Evolutionary conservation across 2,329 filamentous ascomycete species (phyloP).

Genomic region (Apiospora koreana): DNA sequence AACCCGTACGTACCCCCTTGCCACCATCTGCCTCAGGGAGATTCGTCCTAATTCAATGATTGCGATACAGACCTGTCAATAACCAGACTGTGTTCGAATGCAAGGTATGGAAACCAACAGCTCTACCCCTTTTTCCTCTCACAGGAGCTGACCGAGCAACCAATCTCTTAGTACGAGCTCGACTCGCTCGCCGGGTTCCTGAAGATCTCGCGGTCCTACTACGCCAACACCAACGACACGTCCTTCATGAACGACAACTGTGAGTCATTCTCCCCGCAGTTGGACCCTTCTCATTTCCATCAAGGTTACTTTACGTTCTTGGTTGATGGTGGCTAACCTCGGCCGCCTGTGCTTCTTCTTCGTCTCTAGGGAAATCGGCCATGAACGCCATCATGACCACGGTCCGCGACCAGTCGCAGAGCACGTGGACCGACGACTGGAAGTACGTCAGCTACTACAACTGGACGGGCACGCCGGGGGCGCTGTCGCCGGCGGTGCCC

Average conservation of each 20-base stretch:
- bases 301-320: too few species aligned
- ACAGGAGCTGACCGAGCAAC: not conserved
- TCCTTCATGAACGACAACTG: slow-evolving; percentile 13
- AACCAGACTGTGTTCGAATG: slow-evolving; percentile 12
- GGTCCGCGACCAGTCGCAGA: slow-evolving; percentile 11
- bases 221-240: slow-evolving; percentile 7
- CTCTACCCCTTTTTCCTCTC: not conserved
- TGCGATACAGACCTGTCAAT: not conserved
- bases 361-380: slow-evolving; percentile 9
- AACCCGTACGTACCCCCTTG: not conserved
- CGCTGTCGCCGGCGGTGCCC: slow-evolving; percentile 4
- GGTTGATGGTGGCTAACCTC: too few species aligned
- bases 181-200: slow-evolving; percentile 9
- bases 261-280: not conserved
- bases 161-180: not conserved
- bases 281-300: too few species aligned
- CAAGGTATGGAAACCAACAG: not conserved
- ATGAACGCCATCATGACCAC: slow-evolving; percentile 6
- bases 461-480: slow-evolving; percentile 11
- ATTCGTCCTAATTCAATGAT: not conserved
- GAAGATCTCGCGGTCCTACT: slow-evolving; percentile 10
- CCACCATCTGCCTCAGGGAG: fast-evolving
- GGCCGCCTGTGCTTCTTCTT: too few species aligned
- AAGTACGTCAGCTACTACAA: slow-evolving; percentile 11
- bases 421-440: slow-evolving; percentile 11